A percentile compares a stretch with the other conserved stretches of the same genome.
phyloP scores from a whole-genome alignment of 1,284 basidiomycete genomes.

The Moesziomyces sp. region DNA sequence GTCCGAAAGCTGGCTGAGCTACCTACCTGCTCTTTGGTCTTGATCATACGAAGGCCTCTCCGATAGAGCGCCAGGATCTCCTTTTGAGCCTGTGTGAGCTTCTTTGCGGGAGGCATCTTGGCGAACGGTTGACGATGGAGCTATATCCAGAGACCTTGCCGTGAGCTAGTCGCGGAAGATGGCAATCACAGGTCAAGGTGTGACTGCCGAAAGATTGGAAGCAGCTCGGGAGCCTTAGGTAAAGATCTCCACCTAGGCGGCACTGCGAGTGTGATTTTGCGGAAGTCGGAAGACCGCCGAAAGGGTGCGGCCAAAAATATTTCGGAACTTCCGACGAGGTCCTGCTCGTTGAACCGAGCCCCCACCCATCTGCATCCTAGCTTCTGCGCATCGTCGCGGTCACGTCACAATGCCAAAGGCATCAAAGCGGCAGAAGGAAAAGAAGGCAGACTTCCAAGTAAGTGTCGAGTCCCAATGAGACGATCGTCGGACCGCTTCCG shows the following conservation, averaged over 20 bases:
- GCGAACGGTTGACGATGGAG: not conserved
- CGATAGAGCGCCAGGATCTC: slow-evolving; percentile 60
- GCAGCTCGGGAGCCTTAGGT: slow-evolving; percentile 8
- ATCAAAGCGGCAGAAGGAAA: slow-evolving; percentile 48
- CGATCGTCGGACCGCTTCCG: not conserved
- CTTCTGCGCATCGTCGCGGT: not conserved
- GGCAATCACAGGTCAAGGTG: no score
- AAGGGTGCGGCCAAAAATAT: slow-evolving; percentile 11
- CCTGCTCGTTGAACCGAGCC: not conserved
- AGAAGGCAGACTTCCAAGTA: slow-evolving; percentile 51
- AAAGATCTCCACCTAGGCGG: slow-evolving; percentile 11
- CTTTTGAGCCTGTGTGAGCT: slow-evolving; percentile 52
- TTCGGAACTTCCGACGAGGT: slow-evolving; percentile 11
- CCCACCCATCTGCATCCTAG: not conserved
- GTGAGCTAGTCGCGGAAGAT: no score
- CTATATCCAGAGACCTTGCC: no score
- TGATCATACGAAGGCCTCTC: slow-evolving; percentile 56
- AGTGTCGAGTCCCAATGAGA: not conserved
- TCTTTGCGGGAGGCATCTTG: slow-evolving; percentile 31
- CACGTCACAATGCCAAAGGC: slow-evolving; percentile 45
- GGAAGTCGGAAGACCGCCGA: slow-evolving; percentile 9
- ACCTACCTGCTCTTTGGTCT: slow-evolving; percentile 59
- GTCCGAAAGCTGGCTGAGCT: not conserved
- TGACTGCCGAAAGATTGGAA: no score
- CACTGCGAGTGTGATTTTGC: not conserved